phyloP scores from a whole-genome alignment of 1,284 basidiomycete genomes.

The Ustilago trichophora region DNA sequence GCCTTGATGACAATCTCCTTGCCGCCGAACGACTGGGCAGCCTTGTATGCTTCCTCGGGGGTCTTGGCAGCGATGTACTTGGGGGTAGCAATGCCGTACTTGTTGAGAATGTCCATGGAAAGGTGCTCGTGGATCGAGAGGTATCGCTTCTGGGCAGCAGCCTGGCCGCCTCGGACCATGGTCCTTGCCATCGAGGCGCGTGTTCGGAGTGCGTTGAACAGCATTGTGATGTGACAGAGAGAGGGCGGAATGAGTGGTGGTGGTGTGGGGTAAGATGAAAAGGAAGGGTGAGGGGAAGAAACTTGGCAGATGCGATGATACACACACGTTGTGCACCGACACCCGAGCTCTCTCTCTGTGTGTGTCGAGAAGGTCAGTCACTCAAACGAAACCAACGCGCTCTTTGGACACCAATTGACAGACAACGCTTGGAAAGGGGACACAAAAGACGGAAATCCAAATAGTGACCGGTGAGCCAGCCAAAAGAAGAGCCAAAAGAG shows the following conservation, averaged over 20 bases:
- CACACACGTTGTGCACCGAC: constrained; percentile 1
- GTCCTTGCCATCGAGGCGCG: constrained; percentile 51
- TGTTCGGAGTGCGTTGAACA: constrained; percentile 56
- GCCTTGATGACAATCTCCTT: constrained; percentile 79
- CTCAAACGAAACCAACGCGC: too few species aligned
- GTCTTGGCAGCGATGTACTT: constrained; percentile 87
- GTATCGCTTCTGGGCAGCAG: constrained; percentile 78
- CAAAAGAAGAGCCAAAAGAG: background rate
- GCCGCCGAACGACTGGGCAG: constrained; percentile 83
- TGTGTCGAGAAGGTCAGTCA: too few species aligned
- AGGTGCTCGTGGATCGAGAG: constrained; percentile 99
- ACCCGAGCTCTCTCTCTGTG: too few species aligned
- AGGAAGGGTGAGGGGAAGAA: background rate
- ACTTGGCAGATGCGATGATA: constrained; percentile 3
- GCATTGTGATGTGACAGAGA: constrained; percentile 10
- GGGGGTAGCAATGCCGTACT: constrained; percentile 98
- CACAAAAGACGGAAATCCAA: too few species aligned
- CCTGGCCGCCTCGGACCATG: constrained; percentile 44
- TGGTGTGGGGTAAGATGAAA: background rate
- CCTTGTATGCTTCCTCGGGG: constrained; percentile 88
- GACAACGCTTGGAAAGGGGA: too few species aligned
- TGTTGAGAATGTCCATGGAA: constrained; percentile 91
- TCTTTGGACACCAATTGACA: too few species aligned
- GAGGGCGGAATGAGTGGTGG: constrained; percentile 1
- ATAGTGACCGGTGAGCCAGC: too few species aligned